Evolutionary conservation across 345 rosid genomes (phyloP).

Genomic region (Eutrema japonicum): DNA sequence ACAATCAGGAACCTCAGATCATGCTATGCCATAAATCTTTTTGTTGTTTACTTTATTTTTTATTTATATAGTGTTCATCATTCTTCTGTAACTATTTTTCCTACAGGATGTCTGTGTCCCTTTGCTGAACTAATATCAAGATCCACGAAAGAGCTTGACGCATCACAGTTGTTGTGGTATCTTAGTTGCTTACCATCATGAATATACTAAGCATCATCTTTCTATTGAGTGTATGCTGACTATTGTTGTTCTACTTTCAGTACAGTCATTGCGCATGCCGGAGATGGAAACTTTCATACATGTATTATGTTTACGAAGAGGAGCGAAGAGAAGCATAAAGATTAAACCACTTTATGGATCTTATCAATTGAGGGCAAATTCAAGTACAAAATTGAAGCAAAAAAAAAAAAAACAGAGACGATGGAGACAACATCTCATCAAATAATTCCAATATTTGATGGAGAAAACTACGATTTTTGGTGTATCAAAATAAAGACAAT

Average conservation of each 20-base stretch:
- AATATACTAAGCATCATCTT: constrained; percentile 5
- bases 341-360: constrained; percentile 76
- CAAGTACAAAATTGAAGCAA: no score
- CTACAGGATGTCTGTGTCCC: constrained; percentile 91
- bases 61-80: neutral
- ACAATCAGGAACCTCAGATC: constrained; percentile 1
- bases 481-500: no score
- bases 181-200: constrained; percentile 13
- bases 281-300: constrained; percentile 92
- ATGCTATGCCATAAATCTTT: constrained; percentile 8
- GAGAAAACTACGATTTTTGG: no score
- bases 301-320: constrained; percentile 73
- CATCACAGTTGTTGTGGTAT: constrained; percentile 72
- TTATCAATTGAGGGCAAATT: no score
- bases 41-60: neutral
- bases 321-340: constrained; percentile 76
- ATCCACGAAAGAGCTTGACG: constrained; percentile 77
- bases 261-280: constrained; percentile 89
- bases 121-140: constrained; percentile 72
- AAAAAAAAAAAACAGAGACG: no score
- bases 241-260: constrained; percentile 48
- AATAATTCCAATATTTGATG: no score
- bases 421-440: no score
- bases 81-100: constrained; percentile 18
- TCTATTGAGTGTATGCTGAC: neutral